Percentiles rank a stretch among this genome's conserved stretches.
These are phyloP conservation scores for Nemania serpens DNA, from an alignment of 2,329 filamentous ascomycete species.

Conservation along the genomic window DNA sequence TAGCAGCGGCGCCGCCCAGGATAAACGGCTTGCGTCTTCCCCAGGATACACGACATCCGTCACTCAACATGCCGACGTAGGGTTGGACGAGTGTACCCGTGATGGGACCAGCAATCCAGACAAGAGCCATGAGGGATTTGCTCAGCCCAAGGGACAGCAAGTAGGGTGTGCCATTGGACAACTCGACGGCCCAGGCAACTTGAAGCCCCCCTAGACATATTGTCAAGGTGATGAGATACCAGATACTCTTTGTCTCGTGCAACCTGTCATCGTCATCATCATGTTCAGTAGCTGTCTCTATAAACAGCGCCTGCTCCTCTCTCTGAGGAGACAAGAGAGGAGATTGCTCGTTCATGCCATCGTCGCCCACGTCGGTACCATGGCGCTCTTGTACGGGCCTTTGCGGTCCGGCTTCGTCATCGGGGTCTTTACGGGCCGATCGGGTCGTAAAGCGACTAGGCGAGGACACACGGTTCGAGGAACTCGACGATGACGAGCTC, in stretches of 20 bases:
- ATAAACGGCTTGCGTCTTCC: constrained; percentile 84
- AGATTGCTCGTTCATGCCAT: constrained; percentile 51
- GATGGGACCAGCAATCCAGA: constrained; percentile 83
- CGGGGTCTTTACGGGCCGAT: constrained; percentile 23
- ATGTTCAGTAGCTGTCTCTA: constrained; percentile 40
- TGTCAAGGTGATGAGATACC: constrained; percentile 86
- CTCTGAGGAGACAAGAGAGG: constrained; percentile 52
- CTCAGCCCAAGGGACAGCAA: constrained; percentile 79
- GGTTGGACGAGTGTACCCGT: constrained; percentile 81
- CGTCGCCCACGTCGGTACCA: constrained; percentile 31
- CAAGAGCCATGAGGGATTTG: constrained; percentile 80
- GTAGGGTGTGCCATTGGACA: constrained; percentile 90
- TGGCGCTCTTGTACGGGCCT: constrained; percentile 31
- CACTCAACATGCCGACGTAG: constrained; percentile 80
- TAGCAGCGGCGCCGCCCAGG: constrained; percentile 69
- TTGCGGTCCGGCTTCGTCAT: constrained; percentile 24
- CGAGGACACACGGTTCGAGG: constrained; percentile 34
- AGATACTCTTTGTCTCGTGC: constrained; percentile 76
- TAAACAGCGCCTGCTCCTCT: constrained; percentile 44
- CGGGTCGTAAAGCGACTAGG: constrained; percentile 34
- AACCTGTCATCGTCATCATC: constrained; percentile 47
- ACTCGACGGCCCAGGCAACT: constrained; percentile 93
- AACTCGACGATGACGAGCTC: constrained; percentile 46
- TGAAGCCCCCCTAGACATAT: constrained; percentile 87
- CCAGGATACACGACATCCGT: constrained; percentile 75